A percentile compares a stretch with the other conserved stretches of the same genome.
phyloP scores from a whole-genome alignment of 2,329 filamentous ascomycete genomes.

The Fusarium pilosicola region DNA sequence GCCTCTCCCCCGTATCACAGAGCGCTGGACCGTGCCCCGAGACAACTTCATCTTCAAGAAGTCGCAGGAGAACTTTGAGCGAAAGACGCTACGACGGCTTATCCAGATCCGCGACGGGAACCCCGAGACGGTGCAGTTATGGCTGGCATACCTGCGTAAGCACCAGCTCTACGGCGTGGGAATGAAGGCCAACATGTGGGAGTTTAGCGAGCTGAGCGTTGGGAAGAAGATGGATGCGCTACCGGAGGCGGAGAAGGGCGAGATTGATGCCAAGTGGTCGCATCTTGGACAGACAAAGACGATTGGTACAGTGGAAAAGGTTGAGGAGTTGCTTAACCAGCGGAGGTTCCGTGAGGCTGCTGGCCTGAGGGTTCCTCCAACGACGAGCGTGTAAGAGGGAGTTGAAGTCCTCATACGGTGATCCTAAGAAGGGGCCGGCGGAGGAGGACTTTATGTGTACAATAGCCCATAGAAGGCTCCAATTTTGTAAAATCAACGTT shows the following conservation, averaged over 20 bases:
- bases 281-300: slow-evolving; percentile 64
- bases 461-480: slow-evolving; percentile 38
- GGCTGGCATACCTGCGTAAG: slow-evolving; percentile 92
- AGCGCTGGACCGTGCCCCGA: slow-evolving; percentile 93
- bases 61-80: slow-evolving; percentile 96
- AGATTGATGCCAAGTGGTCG: slow-evolving; percentile 63
- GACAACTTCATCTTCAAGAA: slow-evolving; percentile 97
- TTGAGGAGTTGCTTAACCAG: slow-evolving; percentile 66
- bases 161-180: slow-evolving; percentile 96
- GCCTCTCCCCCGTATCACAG: slow-evolving; percentile 84
- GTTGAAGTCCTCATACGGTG: not conserved
- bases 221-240: slow-evolving; percentile 41
- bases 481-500: slow-evolving; percentile 36
- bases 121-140: slow-evolving; percentile 86
- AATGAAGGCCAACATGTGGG: slow-evolving; percentile 98
- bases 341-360: slow-evolving; percentile 58
- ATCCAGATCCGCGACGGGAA: slow-evolving; percentile 95
- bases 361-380: slow-evolving; percentile 44
- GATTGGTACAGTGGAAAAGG: slow-evolving; percentile 62
- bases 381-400: slow-evolving; percentile 23
- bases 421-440: slow-evolving; percentile 10
- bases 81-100: slow-evolving; percentile 83
- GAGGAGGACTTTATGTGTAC: slow-evolving; percentile 35
- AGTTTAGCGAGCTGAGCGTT: slow-evolving; percentile 77
- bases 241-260: slow-evolving; percentile 38